Conservation (phyloP, 2,329 filamentous ascomycete species). For the Monosporascus sp. region DNA sequence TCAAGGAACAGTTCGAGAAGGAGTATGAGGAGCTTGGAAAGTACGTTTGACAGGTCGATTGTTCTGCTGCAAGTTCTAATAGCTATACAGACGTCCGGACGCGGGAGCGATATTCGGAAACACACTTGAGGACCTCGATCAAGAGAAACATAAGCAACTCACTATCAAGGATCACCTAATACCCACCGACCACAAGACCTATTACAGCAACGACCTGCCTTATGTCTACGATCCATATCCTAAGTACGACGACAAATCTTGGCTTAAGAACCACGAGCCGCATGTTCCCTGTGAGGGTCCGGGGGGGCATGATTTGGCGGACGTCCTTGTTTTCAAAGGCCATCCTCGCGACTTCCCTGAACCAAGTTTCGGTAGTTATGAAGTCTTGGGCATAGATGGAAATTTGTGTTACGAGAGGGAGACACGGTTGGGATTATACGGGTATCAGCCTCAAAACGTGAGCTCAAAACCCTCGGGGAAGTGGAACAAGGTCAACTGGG, state of each 20-base stretch:
- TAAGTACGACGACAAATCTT: slow-evolving; percentile 58
- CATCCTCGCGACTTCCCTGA: slow-evolving; percentile 53
- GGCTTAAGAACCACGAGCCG: slow-evolving; percentile 48
- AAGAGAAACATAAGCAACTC: slow-evolving; percentile 25
- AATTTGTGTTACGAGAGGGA: slow-evolving; percentile 64
- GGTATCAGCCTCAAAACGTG: slow-evolving; percentile 44
- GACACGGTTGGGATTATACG: slow-evolving; percentile 64
- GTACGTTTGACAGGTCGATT: slow-evolving; percentile 20
- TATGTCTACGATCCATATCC: slow-evolving; percentile 67
- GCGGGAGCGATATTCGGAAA: slow-evolving; percentile 53
- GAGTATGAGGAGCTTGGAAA: slow-evolving; percentile 32
- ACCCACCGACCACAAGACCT: slow-evolving; percentile 25
- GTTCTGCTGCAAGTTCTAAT: slow-evolving; percentile 19
- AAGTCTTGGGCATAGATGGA: slow-evolving; percentile 53
- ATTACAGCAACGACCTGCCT: slow-evolving; percentile 41
- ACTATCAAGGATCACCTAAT: slow-evolving; percentile 26
- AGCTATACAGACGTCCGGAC: slow-evolving; percentile 31
- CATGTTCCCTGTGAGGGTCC: slow-evolving; percentile 63
- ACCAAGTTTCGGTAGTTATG: slow-evolving; percentile 58
- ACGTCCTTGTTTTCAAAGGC: slow-evolving; percentile 60
- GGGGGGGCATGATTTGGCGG: slow-evolving; percentile 51
- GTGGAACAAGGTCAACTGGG: slow-evolving; percentile 67
- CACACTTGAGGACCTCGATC: slow-evolving; percentile 43
- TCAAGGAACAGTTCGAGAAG: slow-evolving; percentile 29
- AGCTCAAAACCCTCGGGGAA: slow-evolving; percentile 40